A percentile compares a stretch with the other conserved stretches of the same genome.
phyloP scores from a whole-genome alignment of 1,139 yeast species.

The Sugiyamaella castrensis region DNA sequence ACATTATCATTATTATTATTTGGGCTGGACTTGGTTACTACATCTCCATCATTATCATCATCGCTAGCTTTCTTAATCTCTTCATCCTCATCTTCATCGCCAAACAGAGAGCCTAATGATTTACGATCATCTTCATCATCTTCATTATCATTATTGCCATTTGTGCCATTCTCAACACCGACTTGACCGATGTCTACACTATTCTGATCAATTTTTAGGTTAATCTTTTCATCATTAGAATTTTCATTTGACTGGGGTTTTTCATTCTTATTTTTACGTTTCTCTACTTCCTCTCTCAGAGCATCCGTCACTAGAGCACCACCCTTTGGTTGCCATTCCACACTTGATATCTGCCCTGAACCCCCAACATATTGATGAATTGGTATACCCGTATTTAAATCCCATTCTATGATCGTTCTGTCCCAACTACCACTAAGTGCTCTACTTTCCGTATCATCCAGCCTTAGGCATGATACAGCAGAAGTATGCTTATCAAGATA shows the following conservation, averaged over 20 bases:
- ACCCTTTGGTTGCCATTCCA: slow-evolving; percentile 76
- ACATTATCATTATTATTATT: slow-evolving; percentile 8
- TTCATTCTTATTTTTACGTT: not conserved
- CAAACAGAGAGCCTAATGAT: slow-evolving; percentile 77
- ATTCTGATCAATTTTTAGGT: not conserved
- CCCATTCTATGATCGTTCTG: slow-evolving; percentile 69
- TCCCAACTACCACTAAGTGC: slow-evolving; percentile 93
- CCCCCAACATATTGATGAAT: slow-evolving; percentile 45
- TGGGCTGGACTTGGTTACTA: not conserved
- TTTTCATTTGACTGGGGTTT: not conserved
- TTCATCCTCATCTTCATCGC: slow-evolving; percentile 65
- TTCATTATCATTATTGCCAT: slow-evolving; percentile 14
- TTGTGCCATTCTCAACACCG: slow-evolving; percentile 23
- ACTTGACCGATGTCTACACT: not conserved
- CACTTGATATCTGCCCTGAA: slow-evolving; percentile 74
- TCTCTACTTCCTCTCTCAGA: slow-evolving; percentile 19
- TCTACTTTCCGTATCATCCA: slow-evolving; percentile 58
- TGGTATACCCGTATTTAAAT: slow-evolving; percentile 67
- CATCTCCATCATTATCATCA: slow-evolving; percentile 29
- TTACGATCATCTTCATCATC: slow-evolving; percentile 45
- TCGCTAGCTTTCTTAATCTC: slow-evolving; percentile 39
- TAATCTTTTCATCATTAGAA: slow-evolving; percentile 5
- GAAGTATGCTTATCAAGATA: slow-evolving; percentile 70
- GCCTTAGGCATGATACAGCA: slow-evolving; percentile 67
- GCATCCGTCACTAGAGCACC: slow-evolving; percentile 41